Conservation (phyloP, 2,329 filamentous ascomycete species). For the Chalara sp. region DNA sequence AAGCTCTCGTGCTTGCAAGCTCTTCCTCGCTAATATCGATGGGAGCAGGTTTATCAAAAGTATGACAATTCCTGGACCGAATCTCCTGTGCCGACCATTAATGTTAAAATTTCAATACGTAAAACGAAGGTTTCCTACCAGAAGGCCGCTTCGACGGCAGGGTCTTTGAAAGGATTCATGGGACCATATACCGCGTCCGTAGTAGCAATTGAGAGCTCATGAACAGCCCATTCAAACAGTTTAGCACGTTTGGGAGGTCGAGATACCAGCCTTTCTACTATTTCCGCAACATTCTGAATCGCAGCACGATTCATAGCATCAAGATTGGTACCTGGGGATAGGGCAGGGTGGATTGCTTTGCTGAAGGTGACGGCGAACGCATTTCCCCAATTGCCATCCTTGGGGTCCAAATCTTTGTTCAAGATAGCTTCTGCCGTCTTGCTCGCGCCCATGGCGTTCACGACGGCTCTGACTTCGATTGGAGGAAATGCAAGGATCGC, state of each 20-base stretch:
- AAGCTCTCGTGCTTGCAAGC: conserved; percentile 3
- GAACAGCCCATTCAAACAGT: background rate
- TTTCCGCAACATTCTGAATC: background rate
- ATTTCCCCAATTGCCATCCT: conserved; percentile 19
- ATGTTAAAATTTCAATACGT: no score
- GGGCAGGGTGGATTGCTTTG: background rate
- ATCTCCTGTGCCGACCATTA: no score
- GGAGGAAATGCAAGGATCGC: conserved; percentile 32
- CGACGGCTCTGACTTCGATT: conserved; percentile 22
- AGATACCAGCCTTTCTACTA: background rate
- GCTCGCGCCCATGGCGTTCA: conserved; percentile 14
- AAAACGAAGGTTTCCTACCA: background rate
- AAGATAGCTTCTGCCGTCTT: conserved; percentile 25
- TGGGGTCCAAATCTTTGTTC: conserved; percentile 27
- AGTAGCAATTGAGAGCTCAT: background rate
- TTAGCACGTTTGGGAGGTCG: background rate
- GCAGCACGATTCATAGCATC: background rate
- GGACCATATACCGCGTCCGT: conserved; percentile 5
- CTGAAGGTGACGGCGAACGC: background rate
- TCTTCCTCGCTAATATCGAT: conserved; percentile 21
- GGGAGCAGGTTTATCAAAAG: conserved; percentile 21
- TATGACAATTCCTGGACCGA: conserved; percentile 8
- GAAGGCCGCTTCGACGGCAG: background rate
- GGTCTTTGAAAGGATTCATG: conserved; percentile 1
- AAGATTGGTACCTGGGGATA: background rate